A percentile compares a stretch with the other conserved stretches of the same genome.
Conservation (phyloP, 208 protist genomes). For the Porcisia deanei region DNA sequence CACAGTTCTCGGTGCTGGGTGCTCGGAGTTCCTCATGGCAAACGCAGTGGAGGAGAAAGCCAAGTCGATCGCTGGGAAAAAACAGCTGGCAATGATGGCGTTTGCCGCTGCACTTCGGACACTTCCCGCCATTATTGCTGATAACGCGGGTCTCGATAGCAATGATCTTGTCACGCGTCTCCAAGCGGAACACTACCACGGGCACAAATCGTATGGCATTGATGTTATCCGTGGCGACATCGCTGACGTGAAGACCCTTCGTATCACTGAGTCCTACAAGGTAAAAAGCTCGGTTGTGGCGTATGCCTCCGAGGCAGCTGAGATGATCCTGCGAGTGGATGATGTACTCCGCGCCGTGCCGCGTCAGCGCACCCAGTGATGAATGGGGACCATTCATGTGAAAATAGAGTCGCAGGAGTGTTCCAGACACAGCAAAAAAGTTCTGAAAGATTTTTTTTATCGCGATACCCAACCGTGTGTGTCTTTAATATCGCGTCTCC, state of each 20-base stretch:
- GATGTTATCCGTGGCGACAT: constrained; percentile 97
- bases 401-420: background rate
- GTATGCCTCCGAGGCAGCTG: constrained; percentile 98
- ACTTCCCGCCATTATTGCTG: constrained; percentile 97
- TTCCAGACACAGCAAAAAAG: no score
- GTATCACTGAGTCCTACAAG: constrained; percentile 98
- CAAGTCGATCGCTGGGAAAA: constrained; percentile 77
- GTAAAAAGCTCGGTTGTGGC: constrained; percentile 98
- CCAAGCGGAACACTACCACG: constrained; percentile 79
- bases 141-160: constrained; percentile 98
- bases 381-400: background rate
- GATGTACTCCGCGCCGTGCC: constrained; percentile 97
- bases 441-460: background rate
- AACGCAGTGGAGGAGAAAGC: constrained; percentile 97
- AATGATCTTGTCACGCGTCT: constrained; percentile 97
- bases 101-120: constrained; percentile 97
- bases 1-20: constrained; percentile 97
- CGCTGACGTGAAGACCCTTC: constrained; percentile 93
- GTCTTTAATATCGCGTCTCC: background rate
- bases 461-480: background rate
- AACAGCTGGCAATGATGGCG: constrained; percentile 93
- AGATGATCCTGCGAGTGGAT: constrained; percentile 99
- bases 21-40: constrained; percentile 99
- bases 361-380: constrained; percentile 78
- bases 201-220: constrained; percentile 77